Evolutionary conservation across 2,329 filamentous ascomycete genomes (phyloP).

Genomic region (Cladorrhinum sp.): DNA sequence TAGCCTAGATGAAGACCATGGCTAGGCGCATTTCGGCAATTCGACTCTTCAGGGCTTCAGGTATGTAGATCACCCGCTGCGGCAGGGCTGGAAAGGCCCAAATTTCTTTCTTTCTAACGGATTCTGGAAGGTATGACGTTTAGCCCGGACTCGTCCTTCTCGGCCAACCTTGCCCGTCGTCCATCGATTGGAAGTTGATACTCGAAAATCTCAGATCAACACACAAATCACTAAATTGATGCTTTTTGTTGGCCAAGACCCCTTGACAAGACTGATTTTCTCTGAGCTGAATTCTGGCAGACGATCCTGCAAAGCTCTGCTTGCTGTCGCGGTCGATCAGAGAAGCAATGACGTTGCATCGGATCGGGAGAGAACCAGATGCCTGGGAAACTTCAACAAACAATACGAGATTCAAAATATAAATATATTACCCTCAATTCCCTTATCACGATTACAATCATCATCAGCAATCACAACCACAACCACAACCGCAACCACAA

Average conservation of each 20-base stretch:
- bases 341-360: neutral
- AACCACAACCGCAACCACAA: neutral
- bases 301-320: neutral
- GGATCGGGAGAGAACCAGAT: neutral
- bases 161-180: too few species aligned
- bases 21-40: slow-evolving; percentile 2
- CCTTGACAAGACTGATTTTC: too few species aligned
- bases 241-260: neutral
- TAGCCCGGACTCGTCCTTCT: too few species aligned
- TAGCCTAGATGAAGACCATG: slow-evolving; percentile 4
- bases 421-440: neutral
- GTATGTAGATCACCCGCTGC: too few species aligned
- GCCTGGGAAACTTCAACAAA: neutral
- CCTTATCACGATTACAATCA: neutral
- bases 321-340: neutral
- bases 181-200: too few species aligned
- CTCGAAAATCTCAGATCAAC: neutral
- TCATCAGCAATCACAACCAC: neutral
- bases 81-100: too few species aligned
- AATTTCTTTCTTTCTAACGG: too few species aligned
- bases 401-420: neutral
- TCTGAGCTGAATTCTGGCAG: too few species aligned
- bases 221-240: neutral
- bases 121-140: neutral
- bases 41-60: neutral